These are phyloP conservation scores for Hypoxylon sp. DNA, from an alignment of 2,329 filamentous ascomycete genomes.

Conservation along the genomic window DNA sequence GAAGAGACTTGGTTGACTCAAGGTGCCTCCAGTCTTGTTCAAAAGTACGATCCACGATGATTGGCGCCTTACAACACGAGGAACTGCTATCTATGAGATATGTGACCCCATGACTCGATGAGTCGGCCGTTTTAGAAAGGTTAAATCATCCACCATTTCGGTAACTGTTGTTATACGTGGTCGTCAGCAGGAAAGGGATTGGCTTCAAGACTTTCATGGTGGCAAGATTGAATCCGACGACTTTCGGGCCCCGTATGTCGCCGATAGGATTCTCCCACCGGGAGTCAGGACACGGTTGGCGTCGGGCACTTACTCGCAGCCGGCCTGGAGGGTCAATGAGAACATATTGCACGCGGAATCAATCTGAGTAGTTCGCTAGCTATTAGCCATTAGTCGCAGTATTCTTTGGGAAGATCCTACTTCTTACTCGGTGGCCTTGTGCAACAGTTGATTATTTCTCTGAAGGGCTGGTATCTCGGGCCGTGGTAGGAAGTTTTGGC, in stretches of 20 bases:
- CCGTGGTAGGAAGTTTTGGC: conserved; percentile 48
- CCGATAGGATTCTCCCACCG: conserved; percentile 61
- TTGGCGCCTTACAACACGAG: conserved; percentile 65
- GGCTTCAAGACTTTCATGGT: conserved; percentile 64
- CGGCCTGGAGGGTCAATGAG: conserved; percentile 65
- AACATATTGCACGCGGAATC: conserved; percentile 66
- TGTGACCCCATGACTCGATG: conserved; percentile 61
- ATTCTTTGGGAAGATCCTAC: too few species aligned
- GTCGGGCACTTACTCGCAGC: conserved; percentile 69
- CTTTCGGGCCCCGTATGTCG: conserved; percentile 64
- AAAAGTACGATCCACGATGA: conserved; percentile 65
- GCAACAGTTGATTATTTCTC: conserved; percentile 65
- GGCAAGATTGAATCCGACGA: conserved; percentile 63
- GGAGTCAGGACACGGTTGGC: conserved; percentile 59
- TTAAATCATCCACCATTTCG: conserved; percentile 70
- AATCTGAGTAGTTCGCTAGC: conserved; percentile 62
- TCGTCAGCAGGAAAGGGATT: conserved; percentile 62
- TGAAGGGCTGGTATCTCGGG: conserved; percentile 58
- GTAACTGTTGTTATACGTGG: conserved; percentile 64
- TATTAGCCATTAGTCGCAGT: conserved; percentile 19
- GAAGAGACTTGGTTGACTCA: conserved; percentile 58
- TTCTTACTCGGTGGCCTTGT: conserved; percentile 58
- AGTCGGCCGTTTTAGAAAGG: conserved; percentile 60
- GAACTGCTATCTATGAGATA: conserved; percentile 67
- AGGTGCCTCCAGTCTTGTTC: conserved; percentile 66